Evolutionary conservation across 2,329 filamentous ascomycete genomes (phyloP).

Genomic region (Pyrenophora seminiperda): DNA sequence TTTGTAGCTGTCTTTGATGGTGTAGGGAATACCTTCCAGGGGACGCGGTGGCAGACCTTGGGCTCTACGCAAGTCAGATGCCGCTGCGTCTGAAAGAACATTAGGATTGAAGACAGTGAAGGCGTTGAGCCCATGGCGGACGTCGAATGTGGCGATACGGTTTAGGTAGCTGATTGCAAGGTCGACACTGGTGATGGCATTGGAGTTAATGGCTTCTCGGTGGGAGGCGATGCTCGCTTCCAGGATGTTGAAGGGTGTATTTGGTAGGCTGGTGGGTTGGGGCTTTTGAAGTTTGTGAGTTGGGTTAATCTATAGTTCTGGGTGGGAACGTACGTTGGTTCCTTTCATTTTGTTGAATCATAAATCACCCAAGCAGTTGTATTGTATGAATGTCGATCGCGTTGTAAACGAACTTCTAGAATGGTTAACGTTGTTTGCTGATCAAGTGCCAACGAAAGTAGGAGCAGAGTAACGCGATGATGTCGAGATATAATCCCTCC

Average conservation of each 20-base stretch:
- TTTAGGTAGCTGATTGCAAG: conserved; percentile 54
- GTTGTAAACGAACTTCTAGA: not conserved
- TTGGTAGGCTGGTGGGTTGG: not conserved
- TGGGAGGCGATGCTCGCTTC: conserved; percentile 57
- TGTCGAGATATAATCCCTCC: conserved; percentile 10
- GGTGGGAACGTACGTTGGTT: conserved; percentile 1
- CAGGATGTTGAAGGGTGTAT: conserved; percentile 44
- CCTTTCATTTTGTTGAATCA: conserved; percentile 1
- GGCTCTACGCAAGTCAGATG: conserved; percentile 54
- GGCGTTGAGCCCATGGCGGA: conserved; percentile 52
- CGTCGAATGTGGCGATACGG: conserved; percentile 56
- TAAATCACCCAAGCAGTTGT: not conserved
- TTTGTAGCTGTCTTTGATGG: conserved; percentile 64
- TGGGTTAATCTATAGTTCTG: not conserved
- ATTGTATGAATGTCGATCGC: not conserved
- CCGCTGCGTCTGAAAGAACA: conserved; percentile 55
- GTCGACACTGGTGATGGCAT: conserved; percentile 52
- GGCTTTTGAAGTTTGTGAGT: not conserved
- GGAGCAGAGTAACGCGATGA: not conserved
- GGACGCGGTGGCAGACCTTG: conserved; percentile 44
- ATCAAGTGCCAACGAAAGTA: not conserved
- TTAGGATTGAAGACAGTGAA: conserved; percentile 56
- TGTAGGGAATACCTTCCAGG: conserved; percentile 63
- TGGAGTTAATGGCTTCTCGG: conserved; percentile 49
- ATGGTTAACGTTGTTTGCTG: no score